Conservation (phyloP, 2,329 filamentous ascomycete species). For the Colletotrichum siamense region DNA sequence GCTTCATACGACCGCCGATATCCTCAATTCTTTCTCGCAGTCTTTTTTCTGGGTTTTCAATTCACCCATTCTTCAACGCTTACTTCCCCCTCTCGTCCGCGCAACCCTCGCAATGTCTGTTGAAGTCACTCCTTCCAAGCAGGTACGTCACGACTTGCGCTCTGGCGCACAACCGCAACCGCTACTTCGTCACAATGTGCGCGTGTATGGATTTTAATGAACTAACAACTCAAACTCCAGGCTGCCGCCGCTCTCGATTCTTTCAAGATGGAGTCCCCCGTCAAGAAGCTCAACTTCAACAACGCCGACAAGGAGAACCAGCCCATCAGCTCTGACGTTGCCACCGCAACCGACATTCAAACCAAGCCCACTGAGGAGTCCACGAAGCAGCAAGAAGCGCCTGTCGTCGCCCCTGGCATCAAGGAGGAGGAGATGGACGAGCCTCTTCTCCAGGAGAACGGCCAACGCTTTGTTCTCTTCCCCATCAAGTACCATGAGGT, state of each 20-base stretch:
- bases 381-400: conserved; percentile 47
- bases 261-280: conserved; percentile 90
- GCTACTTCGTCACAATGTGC: neutral
- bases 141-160: conserved; percentile 48
- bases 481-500: conserved; percentile 99
- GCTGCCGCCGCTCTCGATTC: conserved; percentile 85
- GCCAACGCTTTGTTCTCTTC: conserved; percentile 95
- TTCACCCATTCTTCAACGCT: neutral
- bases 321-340: conserved; percentile 53
- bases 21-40: conserved; percentile 12
- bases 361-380: conserved; percentile 61
- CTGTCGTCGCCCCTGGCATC: conserved; percentile 53
- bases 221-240: conserved; percentile 52
- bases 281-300: conserved; percentile 87
- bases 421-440: conserved; percentile 80
- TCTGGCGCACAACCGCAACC: conserved; percentile 5
- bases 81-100: neutral
- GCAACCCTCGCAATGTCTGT: conserved; percentile 68
- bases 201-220: conserved; percentile 26
- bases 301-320: conserved; percentile 83
- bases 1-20: neutral
- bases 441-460: conserved; percentile 94
- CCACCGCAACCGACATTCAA: conserved; percentile 62
- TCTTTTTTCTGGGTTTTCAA: conserved; percentile 13
- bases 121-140: conserved; percentile 68